Conservation (phyloP, 257 asterid species). For the Agastache rugosa region DNA sequence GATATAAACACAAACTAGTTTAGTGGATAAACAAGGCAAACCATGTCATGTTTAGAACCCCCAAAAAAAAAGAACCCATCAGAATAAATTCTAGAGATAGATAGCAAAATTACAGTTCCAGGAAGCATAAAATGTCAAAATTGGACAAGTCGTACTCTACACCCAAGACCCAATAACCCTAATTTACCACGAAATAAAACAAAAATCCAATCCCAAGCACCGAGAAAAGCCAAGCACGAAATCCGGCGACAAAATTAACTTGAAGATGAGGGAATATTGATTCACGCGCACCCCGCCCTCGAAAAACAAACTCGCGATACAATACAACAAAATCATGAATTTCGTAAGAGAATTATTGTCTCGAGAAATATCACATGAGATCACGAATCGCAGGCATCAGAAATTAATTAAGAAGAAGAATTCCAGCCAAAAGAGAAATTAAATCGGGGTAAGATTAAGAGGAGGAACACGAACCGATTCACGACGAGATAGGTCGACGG, state of each 20-base stretch:
- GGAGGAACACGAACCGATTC: slow-evolving; percentile 45
- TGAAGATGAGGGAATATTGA: neutral
- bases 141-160: neutral
- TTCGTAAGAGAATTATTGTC: neutral
- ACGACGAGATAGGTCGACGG: slow-evolving; percentile 50
- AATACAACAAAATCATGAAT: slow-evolving; percentile 21
- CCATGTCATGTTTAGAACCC: neutral
- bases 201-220: slow-evolving; percentile 7
- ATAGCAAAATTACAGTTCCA: slow-evolving; percentile 22
- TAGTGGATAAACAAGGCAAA: neutral
- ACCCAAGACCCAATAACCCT: slow-evolving; percentile 28
- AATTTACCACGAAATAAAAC: slow-evolving; percentile 10
- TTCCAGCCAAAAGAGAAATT: neutral
- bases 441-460: slow-evolving; percentile 8
- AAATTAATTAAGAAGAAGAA: neutral
- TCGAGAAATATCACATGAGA: slow-evolving; percentile 11
- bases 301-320: neutral
- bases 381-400: neutral
- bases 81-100: neutral
- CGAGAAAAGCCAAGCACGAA: neutral
- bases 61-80: neutral
- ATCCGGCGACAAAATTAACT: neutral
- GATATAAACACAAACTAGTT: neutral
- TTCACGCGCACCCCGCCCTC: neutral
- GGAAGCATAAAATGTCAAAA: slow-evolving; percentile 4